Evolutionary conservation across 306 rosid species (phyloP).

Genomic region (Castanopsis chinensis): DNA sequence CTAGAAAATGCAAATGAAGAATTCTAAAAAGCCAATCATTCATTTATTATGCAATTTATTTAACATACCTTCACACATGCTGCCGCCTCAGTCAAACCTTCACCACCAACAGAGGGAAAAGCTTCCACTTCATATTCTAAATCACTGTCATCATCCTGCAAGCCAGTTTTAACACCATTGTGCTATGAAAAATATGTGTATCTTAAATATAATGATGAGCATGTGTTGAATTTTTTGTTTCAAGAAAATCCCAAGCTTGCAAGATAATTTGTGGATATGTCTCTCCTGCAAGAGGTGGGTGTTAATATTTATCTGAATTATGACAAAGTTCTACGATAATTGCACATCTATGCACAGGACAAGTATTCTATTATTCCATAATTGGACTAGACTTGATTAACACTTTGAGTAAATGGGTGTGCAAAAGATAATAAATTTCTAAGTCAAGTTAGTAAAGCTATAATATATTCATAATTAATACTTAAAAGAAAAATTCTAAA

Average conservation of each 20-base stretch:
- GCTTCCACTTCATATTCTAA: constrained; percentile 70
- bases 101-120: constrained; percentile 48
- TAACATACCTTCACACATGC: constrained; percentile 79
- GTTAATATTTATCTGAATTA: background rate
- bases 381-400: background rate
- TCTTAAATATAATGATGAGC: background rate
- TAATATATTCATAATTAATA: background rate
- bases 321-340: background rate
- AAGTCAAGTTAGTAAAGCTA: background rate
- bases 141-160: constrained; percentile 92
- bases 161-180: constrained; percentile 31
- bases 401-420: background rate
- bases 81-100: constrained; percentile 65
- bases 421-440: background rate
- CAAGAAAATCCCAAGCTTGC: background rate
- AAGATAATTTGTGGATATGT: background rate
- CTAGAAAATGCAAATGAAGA: background rate
- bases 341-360: background rate
- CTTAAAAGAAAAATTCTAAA: background rate
- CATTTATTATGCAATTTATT: background rate
- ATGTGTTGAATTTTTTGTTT: background rate
- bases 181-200: background rate
- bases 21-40: background rate
- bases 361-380: background rate
- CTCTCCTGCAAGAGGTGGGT: background rate